Evolutionary conservation across 2,329 filamentous ascomycete species (phyloP), one percentile per base, ranked within the genome.

Genomic region (Hymenotorrendiella dingleyae): DNA sequence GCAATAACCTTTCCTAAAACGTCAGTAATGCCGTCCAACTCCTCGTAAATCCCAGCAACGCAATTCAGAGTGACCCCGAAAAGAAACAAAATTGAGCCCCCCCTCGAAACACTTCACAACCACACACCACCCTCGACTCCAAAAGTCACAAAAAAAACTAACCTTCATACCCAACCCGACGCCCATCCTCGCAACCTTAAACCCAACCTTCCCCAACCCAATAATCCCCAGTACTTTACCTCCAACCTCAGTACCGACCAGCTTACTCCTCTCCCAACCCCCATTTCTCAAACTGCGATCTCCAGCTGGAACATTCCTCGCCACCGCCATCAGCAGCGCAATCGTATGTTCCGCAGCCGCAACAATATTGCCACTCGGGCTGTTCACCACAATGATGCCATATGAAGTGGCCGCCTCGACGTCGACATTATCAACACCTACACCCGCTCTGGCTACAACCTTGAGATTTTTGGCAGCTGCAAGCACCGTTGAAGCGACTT

Each of bases 351-450:
- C 85, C 0, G 85, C 85, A 0, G 86, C 86, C 0, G 86, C 86
- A 44, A 84, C 77, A 53, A 90, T 88, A 59, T 93, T 93, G 2
- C 86, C 86, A 14, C 78, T 76, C 0, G 86, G 86, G 20, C 78
- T 84, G 62, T 91, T 93, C 42, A 91, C 81, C 2, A 93, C 86
- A 38, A 90, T 81, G 46, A 91, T 80, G 16, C 86, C 86, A 41
- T 80, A 70, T 28, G 74, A 71, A 0, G 85, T 91, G 3, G 86
- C 86, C 6, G 79, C 76, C 24, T 78, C 69, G 0, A 91, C 81
- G 58, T 91, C 74, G 36, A 93, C 86, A 65, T 91, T 90, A 65
- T 91, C 85, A 19, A 91, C 84, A 23, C 84, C 86, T 1, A 54
- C 86, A 10, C 86, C 86, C 10, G 86, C 86, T 47, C 86, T 73